Evolutionary conservation across 495 filamentous ascomycete species (phyloP).

Genomic region (Pyrenula massariospora): DNA sequence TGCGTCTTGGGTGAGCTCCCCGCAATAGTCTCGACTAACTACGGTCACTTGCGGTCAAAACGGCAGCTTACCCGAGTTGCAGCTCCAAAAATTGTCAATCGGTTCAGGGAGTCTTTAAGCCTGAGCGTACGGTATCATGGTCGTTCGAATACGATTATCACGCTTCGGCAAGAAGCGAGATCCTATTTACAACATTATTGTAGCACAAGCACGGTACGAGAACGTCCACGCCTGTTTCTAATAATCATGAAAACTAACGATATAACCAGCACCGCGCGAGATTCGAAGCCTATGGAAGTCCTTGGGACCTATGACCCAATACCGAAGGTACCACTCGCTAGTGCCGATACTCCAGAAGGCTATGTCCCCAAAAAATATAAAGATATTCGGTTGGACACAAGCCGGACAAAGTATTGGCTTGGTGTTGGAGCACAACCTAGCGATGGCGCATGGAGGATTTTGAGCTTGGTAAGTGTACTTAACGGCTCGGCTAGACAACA

Average conservation of each 20-base stretch:
- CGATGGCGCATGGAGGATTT: constrained; percentile 74
- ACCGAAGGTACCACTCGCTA: constrained; percentile 54
- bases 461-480: constrained; percentile 58
- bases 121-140: constrained; percentile 42
- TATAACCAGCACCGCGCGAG: constrained; percentile 53
- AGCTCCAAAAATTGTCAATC: not conserved
- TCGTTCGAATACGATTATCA: constrained; percentile 81
- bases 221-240: not conserved
- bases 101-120: not conserved
- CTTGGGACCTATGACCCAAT: constrained; percentile 91
- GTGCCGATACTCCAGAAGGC: constrained; percentile 37
- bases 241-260: not conserved
- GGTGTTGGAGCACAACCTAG: constrained; percentile 93
- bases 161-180: constrained; percentile 81
- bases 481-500: not conserved
- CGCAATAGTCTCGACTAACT: too few relatives aligned
- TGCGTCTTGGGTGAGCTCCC: too few relatives aligned
- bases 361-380: constrained; percentile 50
- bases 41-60: too few relatives aligned
- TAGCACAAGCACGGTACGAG: constrained; percentile 82
- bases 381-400: constrained; percentile 75
- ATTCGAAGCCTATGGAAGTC: constrained; percentile 83
- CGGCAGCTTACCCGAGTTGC: not conserved
- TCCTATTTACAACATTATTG: constrained; percentile 95
- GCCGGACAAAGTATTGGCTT: constrained; percentile 85